A percentile compares a stretch with the other conserved stretches of the same genome.
Conservation (phyloP, 805 yeast species). For the Monosporozyma siamensis region DNA sequence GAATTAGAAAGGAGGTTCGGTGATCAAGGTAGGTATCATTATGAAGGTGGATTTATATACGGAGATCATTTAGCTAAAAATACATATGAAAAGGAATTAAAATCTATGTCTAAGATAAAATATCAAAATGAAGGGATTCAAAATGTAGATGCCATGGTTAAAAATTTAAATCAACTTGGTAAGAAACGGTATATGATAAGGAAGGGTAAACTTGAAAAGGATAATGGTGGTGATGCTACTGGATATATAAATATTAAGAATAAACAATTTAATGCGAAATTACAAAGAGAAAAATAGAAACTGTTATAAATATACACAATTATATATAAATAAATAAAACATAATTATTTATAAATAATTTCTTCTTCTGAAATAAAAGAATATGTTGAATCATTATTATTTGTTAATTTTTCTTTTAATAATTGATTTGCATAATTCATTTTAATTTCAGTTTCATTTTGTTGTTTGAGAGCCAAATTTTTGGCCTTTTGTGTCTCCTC, state of each 20-base stretch:
- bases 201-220: slow-evolving; percentile 10
- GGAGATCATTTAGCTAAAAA: slow-evolving; percentile 20
- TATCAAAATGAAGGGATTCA: slow-evolving; percentile 14
- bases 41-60: slow-evolving; percentile 5
- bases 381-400: slow-evolving; percentile 5
- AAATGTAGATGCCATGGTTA: slow-evolving; percentile 14
- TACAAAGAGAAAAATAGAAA: slow-evolving; percentile 13
- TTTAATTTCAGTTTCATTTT: slow-evolving; percentile 18
- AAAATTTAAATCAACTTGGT: slow-evolving; percentile 14
- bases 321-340: no score
- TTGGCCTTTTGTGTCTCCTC: slow-evolving; percentile 6
- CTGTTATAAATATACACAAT: no score
- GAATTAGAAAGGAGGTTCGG: slow-evolving; percentile 15
- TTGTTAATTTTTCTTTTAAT: slow-evolving; percentile 1
- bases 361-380: slow-evolving; percentile 43
- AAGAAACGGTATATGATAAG: slow-evolving; percentile 16
- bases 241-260: slow-evolving; percentile 26
- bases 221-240: slow-evolving; percentile 10
- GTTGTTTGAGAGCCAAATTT: slow-evolving; percentile 6
- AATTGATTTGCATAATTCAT: background rate
- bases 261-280: slow-evolving; percentile 25
- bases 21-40: slow-evolving; percentile 3
- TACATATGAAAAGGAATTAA: slow-evolving; percentile 26
- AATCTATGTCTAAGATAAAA: slow-evolving; percentile 6
- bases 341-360: slow-evolving; percentile 28